These are phyloP conservation scores for Farysia itapuensis DNA, from an alignment of 1,284 basidiomycete genomes.

Conservation along the genomic window DNA sequence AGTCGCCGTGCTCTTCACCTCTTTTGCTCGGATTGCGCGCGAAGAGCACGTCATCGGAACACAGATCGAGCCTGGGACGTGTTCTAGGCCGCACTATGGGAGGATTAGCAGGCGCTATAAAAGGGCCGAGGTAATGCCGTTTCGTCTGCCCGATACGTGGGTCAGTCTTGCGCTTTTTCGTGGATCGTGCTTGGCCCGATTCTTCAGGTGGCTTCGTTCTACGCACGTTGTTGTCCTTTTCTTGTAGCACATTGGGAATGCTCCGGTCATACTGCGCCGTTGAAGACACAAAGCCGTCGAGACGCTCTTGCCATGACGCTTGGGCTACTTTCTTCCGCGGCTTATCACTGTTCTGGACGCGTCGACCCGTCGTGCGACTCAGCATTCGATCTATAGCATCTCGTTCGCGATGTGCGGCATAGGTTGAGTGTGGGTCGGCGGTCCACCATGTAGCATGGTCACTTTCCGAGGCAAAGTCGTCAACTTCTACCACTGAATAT, in stretches of 20 bases:
- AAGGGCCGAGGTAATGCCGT: neutral
- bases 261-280: neutral
- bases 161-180: conserved; percentile 18
- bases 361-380: conserved; percentile 22
- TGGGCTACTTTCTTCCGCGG: neutral
- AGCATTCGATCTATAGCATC: conserved; percentile 55
- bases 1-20: neutral
- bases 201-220: too few species aligned
- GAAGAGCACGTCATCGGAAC: conserved; percentile 34
- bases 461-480: neutral
- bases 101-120: conserved; percentile 12
- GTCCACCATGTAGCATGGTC: conserved; percentile 25
- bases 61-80: conserved; percentile 24
- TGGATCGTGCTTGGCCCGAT: neutral
- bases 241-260: too few species aligned
- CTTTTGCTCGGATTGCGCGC: conserved; percentile 7
- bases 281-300: conserved; percentile 23
- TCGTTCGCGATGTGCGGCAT: conserved; percentile 15
- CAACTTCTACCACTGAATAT: neutral
- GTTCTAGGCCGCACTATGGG: conserved; percentile 20
- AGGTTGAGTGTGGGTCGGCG: conserved; percentile 7
- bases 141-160: conserved; percentile 15
- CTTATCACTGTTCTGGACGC: neutral
- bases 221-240: too few species aligned
- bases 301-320: conserved; percentile 9